Percentiles rank a stretch among this genome's conserved stretches.
Conservation (phyloP, 805 yeast genomes). For the Komagataella kurtzmanii region DNA sequence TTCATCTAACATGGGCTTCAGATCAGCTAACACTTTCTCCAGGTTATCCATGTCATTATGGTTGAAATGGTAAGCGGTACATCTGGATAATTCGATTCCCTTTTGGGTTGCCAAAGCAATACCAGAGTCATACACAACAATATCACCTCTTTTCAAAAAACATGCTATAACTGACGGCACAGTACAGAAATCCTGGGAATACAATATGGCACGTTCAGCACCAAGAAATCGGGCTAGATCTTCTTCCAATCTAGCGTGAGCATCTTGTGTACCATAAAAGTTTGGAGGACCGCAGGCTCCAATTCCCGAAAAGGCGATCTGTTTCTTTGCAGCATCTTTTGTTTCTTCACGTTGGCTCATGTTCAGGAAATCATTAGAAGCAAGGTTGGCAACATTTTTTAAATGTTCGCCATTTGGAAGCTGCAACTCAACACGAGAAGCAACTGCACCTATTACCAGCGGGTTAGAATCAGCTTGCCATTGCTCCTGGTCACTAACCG, state of each 20-base stretch:
- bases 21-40: constrained; percentile 50
- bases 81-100: constrained; percentile 77
- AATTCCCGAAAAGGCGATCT: constrained; percentile 68
- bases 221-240: constrained; percentile 66
- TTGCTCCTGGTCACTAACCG: constrained; percentile 32
- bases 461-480: constrained; percentile 62
- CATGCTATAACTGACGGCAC: constrained; percentile 85
- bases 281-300: constrained; percentile 99
- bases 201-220: constrained; percentile 66
- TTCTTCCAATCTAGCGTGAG: constrained; percentile 68
- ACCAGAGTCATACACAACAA: constrained; percentile 76
- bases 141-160: constrained; percentile 89
- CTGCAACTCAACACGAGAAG: constrained; percentile 18
- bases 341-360: constrained; percentile 36
- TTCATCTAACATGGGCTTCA: constrained; percentile 44
- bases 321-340: constrained; percentile 36
- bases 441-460: constrained; percentile 40
- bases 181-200: constrained; percentile 87
- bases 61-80: constrained; percentile 69
- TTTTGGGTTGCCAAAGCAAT: constrained; percentile 71
- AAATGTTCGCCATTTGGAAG: constrained; percentile 13
- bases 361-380: constrained; percentile 61
- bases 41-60: constrained; percentile 85
- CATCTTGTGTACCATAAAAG: constrained; percentile 91
- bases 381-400: constrained; percentile 43